Evolutionary conservation across 495 filamentous ascomycete genomes (phyloP), one percentile per base, ranked within the genome.

Genomic region (Pyrenopolyporus hunteri): DNA sequence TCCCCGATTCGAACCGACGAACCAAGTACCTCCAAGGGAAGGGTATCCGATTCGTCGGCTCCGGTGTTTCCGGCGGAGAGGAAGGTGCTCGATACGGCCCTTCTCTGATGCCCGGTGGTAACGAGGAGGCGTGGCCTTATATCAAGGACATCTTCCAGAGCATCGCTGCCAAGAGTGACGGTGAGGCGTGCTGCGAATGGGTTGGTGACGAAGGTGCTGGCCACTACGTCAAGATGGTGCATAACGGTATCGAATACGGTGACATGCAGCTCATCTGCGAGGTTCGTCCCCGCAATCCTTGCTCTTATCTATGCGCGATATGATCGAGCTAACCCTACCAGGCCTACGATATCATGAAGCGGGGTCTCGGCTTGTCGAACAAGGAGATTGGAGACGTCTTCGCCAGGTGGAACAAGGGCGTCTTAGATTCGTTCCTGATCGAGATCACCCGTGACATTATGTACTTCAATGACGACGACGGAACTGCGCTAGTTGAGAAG

Each of bases 151-250:
- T 98, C 71, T 94, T 98, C 83, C 94, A 98, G 83, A 89, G 85
- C 83, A 96, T 98, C 70, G 81, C 94, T 61, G 95, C 94, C 76
- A 98, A 98, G 86, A 92, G 89, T 74, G 93, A 97, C 67, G 88
- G 87, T 62, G 95, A 98, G 83, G 76, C 94, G 36, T 98, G 94
- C 85, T 98, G 94, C 74, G 93, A 98, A 78, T 98, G 94, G 94
- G 94, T 98, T 66, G 94, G 94, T 82, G 94, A 98, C 82, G 92
- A 97, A 75, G 94, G 94, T 83, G 88, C 94, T 73, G 94, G 94
- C 59, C 94, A 98, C 85, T 98, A 97, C 83, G 93, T 98, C 82
- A 98, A 98, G 89, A 98, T 98, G 95, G 94, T 98, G 57, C 94
- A 98, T 88, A 98, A 98, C 77, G 94, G 94, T 85, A 98, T 98